These are phyloP conservation scores for Marchantia paleacea DNA, from an alignment of 225 moss, liverwort and hornwort genomes.

Conservation along the genomic window DNA sequence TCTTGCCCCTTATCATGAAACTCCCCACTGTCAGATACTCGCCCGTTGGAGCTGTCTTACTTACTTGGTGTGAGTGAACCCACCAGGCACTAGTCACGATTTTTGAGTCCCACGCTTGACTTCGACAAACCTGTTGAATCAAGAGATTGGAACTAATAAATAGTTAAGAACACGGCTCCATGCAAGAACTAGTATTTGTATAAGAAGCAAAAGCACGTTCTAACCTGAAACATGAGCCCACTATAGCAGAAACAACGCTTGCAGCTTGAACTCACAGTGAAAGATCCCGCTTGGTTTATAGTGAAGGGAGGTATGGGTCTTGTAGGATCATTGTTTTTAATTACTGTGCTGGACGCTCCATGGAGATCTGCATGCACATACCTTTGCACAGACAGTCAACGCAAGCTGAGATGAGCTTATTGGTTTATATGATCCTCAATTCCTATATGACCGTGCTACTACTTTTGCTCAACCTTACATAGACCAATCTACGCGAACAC, in stretches of 20 bases:
- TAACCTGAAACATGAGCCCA: neutral
- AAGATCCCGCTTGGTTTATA: conserved; percentile 85
- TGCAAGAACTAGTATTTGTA: neutral
- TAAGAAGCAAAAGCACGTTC: neutral
- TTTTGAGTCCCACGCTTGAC: conserved; percentile 99
- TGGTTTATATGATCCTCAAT: neutral
- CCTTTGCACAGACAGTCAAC: conserved; percentile 36
- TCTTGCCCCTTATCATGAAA: conserved; percentile 89
- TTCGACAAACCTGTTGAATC: conserved; percentile 64
- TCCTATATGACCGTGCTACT: neutral
- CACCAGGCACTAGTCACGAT: conserved; percentile 98
- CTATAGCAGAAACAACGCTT: neutral
- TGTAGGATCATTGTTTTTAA: conserved; percentile 67
- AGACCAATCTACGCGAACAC: neutral
- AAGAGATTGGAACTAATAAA: neutral
- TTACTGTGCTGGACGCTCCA: conserved; percentile 87
- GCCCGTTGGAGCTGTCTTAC: conserved; percentile 94
- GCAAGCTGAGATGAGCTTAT: conserved; percentile 9
- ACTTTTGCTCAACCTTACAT: neutral
- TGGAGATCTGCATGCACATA: conserved; percentile 97
- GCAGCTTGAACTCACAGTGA: conserved; percentile 47
- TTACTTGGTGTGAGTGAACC: conserved; percentile 91
- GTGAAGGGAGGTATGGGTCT: conserved; percentile 74
- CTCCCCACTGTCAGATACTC: conserved; percentile 92
- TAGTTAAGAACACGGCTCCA: neutral